A percentile compares a stretch with the other conserved stretches of the same genome.
These are phyloP conservation scores for Termitomyces heimii DNA, from an alignment of 768 basidiomycete species.

Conservation along the genomic window DNA sequence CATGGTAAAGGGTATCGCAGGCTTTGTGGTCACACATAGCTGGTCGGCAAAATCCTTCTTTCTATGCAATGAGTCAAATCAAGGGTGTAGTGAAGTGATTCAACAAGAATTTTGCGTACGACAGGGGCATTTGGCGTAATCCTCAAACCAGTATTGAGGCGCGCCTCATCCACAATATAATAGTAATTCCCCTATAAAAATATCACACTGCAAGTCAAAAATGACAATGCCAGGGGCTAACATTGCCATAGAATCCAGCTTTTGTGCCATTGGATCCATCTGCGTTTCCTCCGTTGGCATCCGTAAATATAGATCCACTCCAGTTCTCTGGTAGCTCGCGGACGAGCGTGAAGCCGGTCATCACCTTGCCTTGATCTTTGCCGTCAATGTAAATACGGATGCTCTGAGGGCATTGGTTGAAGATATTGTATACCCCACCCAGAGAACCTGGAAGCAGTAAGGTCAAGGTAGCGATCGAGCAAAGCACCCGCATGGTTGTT, in stretches of 20 bases:
- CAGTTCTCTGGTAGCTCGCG: slow-evolving; percentile 13
- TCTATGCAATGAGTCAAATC: not conserved
- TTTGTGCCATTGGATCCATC: slow-evolving; percentile 18
- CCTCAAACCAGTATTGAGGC: slow-evolving; percentile 28
- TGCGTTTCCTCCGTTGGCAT: slow-evolving; percentile 19
- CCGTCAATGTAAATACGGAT: slow-evolving; percentile 1
- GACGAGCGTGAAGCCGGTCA: not conserved
- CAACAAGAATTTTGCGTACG: slow-evolving; percentile 9
- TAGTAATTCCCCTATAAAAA: slow-evolving; percentile 18
- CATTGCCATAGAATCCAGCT: slow-evolving; percentile 22
- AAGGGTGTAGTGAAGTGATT: not conserved
- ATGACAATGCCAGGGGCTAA: slow-evolving; percentile 3
- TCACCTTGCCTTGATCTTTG: slow-evolving; percentile 5
- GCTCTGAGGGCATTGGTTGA: not conserved
- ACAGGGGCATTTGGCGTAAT: slow-evolving; percentile 18
- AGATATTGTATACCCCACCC: slow-evolving; percentile 12
- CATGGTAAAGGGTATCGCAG: slow-evolving; percentile 14
- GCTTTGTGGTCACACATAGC: slow-evolving; percentile 15
- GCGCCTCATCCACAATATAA: slow-evolving; percentile 23
- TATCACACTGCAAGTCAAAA: not conserved
- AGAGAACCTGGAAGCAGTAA: not conserved
- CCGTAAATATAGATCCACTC: slow-evolving; percentile 21
- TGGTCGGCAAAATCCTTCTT: slow-evolving; percentile 16
- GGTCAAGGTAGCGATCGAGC: not conserved
- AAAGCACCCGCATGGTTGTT: not conserved